Base-by-base conservation (phyloP, 352 stramenopile genomes). In the Phytophthora lateralis region DNA sequence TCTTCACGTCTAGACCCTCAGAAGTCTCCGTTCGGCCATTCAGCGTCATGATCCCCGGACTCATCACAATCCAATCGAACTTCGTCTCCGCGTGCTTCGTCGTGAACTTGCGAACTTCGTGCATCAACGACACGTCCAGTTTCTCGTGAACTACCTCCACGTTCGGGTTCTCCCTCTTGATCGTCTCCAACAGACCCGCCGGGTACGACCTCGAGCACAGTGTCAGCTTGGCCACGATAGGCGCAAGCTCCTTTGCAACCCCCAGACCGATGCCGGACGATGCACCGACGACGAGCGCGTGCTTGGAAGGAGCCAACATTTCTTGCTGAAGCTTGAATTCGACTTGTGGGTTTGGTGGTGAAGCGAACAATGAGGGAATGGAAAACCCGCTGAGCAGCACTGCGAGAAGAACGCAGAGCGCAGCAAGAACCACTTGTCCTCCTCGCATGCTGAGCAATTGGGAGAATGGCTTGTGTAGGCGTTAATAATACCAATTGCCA, bases 11-110 rank as follows among this genome's bases (percentile, higher is more conserved):
- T 0, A 73, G 47, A 24, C 59, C 64, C 18, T 73, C 64, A 0
- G 52, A 15, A 0, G 64, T 73, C 32, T 73, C 64, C 2, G 44
- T 64, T 27, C 59, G 58, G 9, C 26, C 50, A 17, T 55, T 39
- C 11, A 69, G 3, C 14, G 44, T 60, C 50, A 62, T 59, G 18
- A 71, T 57, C 4, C 45, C 63, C 1, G 63, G 63, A 20, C 42
- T 64, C 57, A 68, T 63, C 10, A 72, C 47, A 17, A 72, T 56
- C 45, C 46, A 72, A 20, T 72, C 63, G 39, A 72, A 72, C 57
- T 60, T 18, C 24, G 42, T 50, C 3, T 48, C 42, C 4, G 32
- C 18, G 43, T 66, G 50, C 42, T 43, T 60, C 10, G 17, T 35
- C 17, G 49, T 66, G 58, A 60, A 60, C 15, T 49, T 41, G 7